These are phyloP conservation scores for Solanum bulbocastanum DNA, from an alignment of 257 asterid genomes.

Conservation along the genomic window DNA sequence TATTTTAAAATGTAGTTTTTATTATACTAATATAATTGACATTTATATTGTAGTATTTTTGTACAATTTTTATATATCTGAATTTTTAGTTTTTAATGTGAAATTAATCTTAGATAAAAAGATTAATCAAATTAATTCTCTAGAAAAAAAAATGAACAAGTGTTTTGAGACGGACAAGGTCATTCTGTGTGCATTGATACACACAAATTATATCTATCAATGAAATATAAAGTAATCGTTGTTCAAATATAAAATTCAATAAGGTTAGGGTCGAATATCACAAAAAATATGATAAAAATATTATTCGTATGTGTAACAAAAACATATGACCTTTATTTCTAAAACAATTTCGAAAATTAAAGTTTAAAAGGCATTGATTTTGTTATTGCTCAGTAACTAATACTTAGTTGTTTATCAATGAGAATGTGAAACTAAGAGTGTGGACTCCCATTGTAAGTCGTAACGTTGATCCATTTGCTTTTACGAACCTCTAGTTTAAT, in stretches of 20 bases:
- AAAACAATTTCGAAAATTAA: too few relatives aligned
- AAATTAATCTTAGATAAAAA: too few relatives aligned
- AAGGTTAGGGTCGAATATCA: not conserved
- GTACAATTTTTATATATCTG: not conserved
- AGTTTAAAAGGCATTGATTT: not conserved
- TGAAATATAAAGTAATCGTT: not conserved
- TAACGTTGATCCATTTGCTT: not conserved
- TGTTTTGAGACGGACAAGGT: not conserved
- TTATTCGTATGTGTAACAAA: too few relatives aligned
- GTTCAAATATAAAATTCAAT: not conserved
- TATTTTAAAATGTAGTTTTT: not conserved
- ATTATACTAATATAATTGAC: too few relatives aligned
- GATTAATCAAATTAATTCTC: not conserved
- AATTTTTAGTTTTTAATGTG: not conserved
- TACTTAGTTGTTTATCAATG: not conserved
- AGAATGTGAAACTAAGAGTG: not conserved
- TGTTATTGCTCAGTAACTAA: not conserved
- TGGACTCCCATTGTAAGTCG: not conserved
- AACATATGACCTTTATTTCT: not conserved
- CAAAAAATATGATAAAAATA: too few relatives aligned
- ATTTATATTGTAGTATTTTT: too few relatives aligned
- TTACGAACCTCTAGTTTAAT: not conserved
- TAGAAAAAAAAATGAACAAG: not conserved
- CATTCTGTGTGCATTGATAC: not conserved
- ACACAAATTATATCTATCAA: not conserved